These are phyloP conservation scores for Trypethelium eluteriae DNA, from an alignment of 495 filamentous ascomycete genomes.

Conservation along the genomic window DNA sequence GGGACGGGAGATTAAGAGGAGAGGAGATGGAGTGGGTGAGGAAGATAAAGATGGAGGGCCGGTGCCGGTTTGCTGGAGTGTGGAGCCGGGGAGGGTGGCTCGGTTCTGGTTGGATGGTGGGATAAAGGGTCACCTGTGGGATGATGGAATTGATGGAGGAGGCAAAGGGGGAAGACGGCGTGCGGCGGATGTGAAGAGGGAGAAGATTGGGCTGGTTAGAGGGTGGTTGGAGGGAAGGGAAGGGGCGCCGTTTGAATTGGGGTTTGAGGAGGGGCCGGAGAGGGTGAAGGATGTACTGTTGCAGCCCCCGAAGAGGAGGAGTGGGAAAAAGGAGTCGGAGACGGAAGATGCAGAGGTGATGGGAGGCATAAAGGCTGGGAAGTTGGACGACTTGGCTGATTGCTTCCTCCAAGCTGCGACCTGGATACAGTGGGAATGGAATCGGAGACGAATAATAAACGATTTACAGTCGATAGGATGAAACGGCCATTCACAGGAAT, in stretches of 20 bases:
- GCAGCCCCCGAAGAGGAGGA: conserved; percentile 21
- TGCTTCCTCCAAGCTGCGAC: conserved; percentile 78
- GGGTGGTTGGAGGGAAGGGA: conserved; percentile 37
- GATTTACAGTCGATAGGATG: background rate
- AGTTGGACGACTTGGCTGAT: conserved; percentile 89
- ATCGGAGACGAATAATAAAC: conserved; percentile 43
- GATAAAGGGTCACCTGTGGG: conserved; percentile 13
- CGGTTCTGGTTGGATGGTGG: conserved; percentile 26
- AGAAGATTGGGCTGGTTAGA: conserved; percentile 59
- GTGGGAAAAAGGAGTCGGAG: conserved; percentile 31
- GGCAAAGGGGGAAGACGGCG: conserved; percentile 20
- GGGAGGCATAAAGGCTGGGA: conserved; percentile 38
- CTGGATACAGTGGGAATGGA: conserved; percentile 77
- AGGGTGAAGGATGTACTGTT: conserved; percentile 8
- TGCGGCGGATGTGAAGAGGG: conserved; percentile 45
- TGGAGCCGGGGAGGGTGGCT: conserved; percentile 13
- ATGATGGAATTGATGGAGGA: conserved; percentile 3
- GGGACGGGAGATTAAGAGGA: background rate
- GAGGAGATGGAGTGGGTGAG: background rate
- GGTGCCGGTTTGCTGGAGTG: conserved; percentile 1
- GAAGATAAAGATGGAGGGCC: background rate
- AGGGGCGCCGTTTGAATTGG: background rate
- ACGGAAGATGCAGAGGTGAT: conserved; percentile 25
- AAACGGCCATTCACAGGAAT: background rate
- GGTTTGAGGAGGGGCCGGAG: conserved; percentile 22